Evolutionary conservation across 2,329 filamentous ascomycete species (phyloP).

Genomic region (Venturia nashicola): DNA sequence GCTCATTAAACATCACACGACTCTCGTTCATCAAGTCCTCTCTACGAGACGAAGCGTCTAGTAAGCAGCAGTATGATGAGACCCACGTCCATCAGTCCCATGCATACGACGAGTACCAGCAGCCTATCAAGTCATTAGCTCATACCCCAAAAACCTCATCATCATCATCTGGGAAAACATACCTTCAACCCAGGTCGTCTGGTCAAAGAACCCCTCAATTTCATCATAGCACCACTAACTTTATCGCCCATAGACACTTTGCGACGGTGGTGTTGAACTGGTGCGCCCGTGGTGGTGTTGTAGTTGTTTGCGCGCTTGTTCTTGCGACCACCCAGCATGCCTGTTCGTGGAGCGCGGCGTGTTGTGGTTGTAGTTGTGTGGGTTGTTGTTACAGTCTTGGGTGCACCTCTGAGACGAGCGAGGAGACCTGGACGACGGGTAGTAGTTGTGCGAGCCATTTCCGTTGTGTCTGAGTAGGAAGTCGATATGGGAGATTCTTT

Average conservation of each 20-base stretch:
- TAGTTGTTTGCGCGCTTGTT: conserved; percentile 16
- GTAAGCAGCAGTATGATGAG: conserved; percentile 10
- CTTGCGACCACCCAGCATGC: conserved; percentile 22
- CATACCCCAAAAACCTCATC: no score
- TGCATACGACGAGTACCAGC: conserved; percentile 63
- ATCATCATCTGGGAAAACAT: no score
- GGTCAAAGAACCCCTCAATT: conserved; percentile 58
- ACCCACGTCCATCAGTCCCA: conserved; percentile 57
- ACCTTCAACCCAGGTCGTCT: conserved; percentile 60
- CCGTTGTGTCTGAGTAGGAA: no score
- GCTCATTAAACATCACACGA: neutral
- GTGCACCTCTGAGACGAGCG: conserved; percentile 25
- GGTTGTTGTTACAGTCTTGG: conserved; percentile 15
- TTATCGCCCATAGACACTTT: conserved; percentile 63
- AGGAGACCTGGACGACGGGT: conserved; percentile 13
- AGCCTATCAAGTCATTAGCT: no score
- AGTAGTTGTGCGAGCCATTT: conserved; percentile 3
- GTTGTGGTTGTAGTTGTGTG: conserved; percentile 12
- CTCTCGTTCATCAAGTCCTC: neutral
- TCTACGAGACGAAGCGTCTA: neutral
- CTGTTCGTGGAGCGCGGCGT: neutral
- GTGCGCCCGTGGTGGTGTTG: conserved; percentile 17
- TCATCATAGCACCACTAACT: conserved; percentile 62
- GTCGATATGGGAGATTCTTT: no score
- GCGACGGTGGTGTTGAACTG: conserved; percentile 50